Percentiles rank a stretch among this genome's conserved stretches.
Evolutionary conservation across 2,329 filamentous ascomycete genomes (phyloP).

Genomic region (Neopestalotiopsis sp.): DNA sequence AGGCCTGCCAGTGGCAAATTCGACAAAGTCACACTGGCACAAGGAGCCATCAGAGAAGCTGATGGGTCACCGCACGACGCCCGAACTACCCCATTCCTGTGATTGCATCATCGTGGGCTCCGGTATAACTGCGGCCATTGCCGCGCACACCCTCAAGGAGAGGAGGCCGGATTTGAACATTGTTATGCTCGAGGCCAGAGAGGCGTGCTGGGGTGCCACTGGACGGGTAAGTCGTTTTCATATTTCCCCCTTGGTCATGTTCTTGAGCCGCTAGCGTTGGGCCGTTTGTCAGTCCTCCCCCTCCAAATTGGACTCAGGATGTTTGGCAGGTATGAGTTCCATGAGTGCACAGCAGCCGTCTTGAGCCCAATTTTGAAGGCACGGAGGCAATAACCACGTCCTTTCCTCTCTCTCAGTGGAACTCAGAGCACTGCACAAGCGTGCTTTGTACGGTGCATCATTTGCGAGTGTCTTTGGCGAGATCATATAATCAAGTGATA

Average conservation of each 20-base stretch:
- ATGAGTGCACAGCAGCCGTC: too few relatives aligned
- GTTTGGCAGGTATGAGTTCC: too few relatives aligned
- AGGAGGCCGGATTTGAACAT: slow-evolving; percentile 54
- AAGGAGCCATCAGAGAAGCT: slow-evolving; percentile 67
- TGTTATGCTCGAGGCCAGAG: slow-evolving; percentile 77
- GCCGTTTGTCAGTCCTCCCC: too few relatives aligned
- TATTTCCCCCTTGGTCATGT: background rate
- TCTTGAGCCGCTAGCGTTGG: too few relatives aligned
- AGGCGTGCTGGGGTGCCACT: slow-evolving; percentile 84
- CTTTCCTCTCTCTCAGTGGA: too few relatives aligned
- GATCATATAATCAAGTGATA: background rate
- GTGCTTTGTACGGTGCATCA: too few relatives aligned
- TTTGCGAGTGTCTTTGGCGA: background rate
- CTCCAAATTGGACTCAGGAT: too few relatives aligned
- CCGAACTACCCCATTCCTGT: slow-evolving; percentile 62
- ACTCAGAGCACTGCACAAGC: too few relatives aligned
- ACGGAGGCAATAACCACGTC: too few relatives aligned
- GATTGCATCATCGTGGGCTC: slow-evolving; percentile 77
- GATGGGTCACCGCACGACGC: slow-evolving; percentile 70
- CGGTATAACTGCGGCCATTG: slow-evolving; percentile 78
- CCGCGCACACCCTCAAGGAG: slow-evolving; percentile 65
- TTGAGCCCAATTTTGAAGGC: too few relatives aligned
- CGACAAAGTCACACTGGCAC: slow-evolving; percentile 77
- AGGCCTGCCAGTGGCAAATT: slow-evolving; percentile 63
- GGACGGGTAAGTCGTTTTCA: slow-evolving; percentile 63